These are phyloP conservation scores for Fragaria vesca DNA, from an alignment of 306 rosid species.

Conservation along the genomic window DNA sequence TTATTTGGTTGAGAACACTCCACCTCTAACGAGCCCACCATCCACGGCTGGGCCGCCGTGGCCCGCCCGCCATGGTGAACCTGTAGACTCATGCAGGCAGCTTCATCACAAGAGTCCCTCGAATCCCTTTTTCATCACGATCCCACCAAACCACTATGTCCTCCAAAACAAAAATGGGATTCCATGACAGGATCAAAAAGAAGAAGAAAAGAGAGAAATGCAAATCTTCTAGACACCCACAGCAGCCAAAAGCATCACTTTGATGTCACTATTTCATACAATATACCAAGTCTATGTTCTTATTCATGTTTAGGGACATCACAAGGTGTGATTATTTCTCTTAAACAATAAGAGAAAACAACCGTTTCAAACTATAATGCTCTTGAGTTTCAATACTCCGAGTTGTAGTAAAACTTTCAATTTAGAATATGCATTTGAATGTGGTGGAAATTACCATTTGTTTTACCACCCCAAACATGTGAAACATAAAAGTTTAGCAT, in stretches of 20 bases:
- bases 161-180: constrained; percentile 1
- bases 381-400: background rate
- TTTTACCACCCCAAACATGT: background rate
- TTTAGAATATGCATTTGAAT: background rate
- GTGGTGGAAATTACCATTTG: background rate
- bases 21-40: constrained; percentile 16
- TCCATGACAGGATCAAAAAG: constrained; percentile 21
- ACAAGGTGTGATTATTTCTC: constrained; percentile 20
- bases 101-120: constrained; percentile 25
- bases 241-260: constrained; percentile 47
- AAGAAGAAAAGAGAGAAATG: constrained; percentile 28
- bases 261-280: constrained; percentile 31
- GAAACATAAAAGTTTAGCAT: background rate
- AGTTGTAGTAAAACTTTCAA: accelerated
- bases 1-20: constrained; percentile 3
- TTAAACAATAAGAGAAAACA: background rate
- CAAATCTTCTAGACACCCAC: constrained; percentile 39
- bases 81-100: background rate
- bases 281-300: constrained; percentile 16
- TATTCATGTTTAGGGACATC: background rate
- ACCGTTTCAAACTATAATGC: background rate
- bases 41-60: background rate
- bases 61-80: background rate
- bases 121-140: constrained; percentile 20
- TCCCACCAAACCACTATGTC: constrained; percentile 25